Percentiles rank a stretch among this genome's conserved stretches.
Evolutionary conservation across 106 monocot genomes (phyloP).

Genomic region (Chionographis japonica): DNA sequence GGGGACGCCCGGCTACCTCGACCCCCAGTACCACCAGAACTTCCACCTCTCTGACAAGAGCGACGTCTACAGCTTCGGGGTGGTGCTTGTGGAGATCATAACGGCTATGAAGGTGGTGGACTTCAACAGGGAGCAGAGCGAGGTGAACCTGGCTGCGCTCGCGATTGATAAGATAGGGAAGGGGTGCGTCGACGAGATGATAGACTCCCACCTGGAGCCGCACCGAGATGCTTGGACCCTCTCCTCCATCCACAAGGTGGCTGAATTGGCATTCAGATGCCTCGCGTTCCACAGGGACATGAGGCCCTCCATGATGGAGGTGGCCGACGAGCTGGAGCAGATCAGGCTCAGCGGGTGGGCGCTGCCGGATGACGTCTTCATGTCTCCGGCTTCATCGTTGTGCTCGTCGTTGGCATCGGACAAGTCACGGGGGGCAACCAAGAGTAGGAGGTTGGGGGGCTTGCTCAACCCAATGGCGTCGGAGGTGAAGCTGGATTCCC

Average conservation of each 20-base stretch:
- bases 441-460: slow-evolving; percentile 16
- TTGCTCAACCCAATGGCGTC: neutral
- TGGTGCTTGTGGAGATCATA: slow-evolving; percentile 68
- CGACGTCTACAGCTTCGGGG: slow-evolving; percentile 78
- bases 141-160: slow-evolving; percentile 61
- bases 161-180: slow-evolving; percentile 59
- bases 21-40: slow-evolving; percentile 83
- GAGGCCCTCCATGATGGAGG: slow-evolving; percentile 76
- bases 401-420: slow-evolving; percentile 28
- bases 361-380: slow-evolving; percentile 12
- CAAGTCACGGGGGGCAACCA: slow-evolving; percentile 4
- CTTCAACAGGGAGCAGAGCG: slow-evolving; percentile 43
- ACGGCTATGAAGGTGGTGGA: slow-evolving; percentile 70
- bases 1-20: slow-evolving; percentile 71
- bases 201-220: slow-evolving; percentile 50
- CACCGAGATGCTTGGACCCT: slow-evolving; percentile 52
- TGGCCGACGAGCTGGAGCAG: slow-evolving; percentile 72
- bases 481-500: slow-evolving; percentile 32
- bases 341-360: slow-evolving; percentile 53
- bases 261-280: slow-evolving; percentile 73
- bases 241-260: slow-evolving; percentile 72
- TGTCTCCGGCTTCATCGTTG: slow-evolving; percentile 23
- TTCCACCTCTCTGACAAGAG: slow-evolving; percentile 81
- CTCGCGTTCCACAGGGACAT: slow-evolving; percentile 77
- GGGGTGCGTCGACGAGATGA: slow-evolving; percentile 56